These are phyloP conservation scores for Scedosporium minutisporum DNA, from an alignment of 2,329 filamentous ascomycete genomes.

Conservation along the genomic window DNA sequence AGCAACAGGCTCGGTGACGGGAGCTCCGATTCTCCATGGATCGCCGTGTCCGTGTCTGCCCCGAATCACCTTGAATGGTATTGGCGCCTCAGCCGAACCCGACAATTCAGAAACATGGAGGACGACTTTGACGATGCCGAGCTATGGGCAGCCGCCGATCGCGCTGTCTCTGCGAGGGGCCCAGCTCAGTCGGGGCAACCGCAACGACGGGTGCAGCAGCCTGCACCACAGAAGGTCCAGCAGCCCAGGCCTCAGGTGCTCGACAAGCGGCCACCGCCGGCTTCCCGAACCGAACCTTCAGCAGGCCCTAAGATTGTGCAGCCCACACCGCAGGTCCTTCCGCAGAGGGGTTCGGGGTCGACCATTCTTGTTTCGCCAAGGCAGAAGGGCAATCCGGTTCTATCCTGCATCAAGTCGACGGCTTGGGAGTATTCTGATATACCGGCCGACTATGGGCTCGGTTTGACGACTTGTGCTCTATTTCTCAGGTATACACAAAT, in stretches of 20 bases:
- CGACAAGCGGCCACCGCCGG: slow-evolving; percentile 1
- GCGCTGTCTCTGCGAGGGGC: neutral
- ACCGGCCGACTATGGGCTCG: slow-evolving; percentile 86
- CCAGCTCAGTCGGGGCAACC: neutral
- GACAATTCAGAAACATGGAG: slow-evolving; percentile 5
- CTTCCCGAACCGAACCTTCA: slow-evolving; percentile 21
- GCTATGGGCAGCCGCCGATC: slow-evolving; percentile 9
- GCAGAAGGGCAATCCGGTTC: slow-evolving; percentile 89
- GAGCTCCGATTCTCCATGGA: neutral
- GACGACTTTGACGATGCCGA: slow-evolving; percentile 11
- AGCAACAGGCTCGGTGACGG: no score
- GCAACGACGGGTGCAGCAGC: slow-evolving; percentile 1
- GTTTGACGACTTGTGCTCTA: slow-evolving; percentile 77
- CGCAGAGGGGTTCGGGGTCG: slow-evolving; percentile 54
- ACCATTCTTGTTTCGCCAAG: slow-evolving; percentile 83
- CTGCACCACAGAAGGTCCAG: neutral
- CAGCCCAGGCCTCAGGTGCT: neutral
- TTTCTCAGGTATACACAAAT: slow-evolving; percentile 54
- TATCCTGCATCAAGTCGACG: slow-evolving; percentile 70
- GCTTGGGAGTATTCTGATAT: slow-evolving; percentile 98
- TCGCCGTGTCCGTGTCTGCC: neutral
- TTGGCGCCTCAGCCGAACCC: neutral
- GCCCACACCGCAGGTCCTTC: slow-evolving; percentile 78
- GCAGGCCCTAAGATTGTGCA: slow-evolving; percentile 58
- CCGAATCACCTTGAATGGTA: neutral